Evolutionary conservation across 1,139 yeast species (phyloP).

Genomic region (Hemisphaericaspora xylofermentans): DNA sequence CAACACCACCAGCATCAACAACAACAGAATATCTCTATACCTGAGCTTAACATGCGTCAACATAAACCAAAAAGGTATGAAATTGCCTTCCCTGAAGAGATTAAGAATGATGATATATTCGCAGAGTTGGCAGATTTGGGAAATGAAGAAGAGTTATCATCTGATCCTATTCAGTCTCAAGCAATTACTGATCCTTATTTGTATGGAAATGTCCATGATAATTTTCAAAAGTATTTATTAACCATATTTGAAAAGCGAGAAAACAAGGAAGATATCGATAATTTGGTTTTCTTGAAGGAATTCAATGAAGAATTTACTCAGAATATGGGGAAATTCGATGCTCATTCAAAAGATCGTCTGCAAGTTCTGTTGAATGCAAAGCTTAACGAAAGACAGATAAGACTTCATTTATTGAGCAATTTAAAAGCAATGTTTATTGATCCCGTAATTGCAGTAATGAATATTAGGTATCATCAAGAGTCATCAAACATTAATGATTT

Average conservation of each 20-base stretch:
- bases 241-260: constrained; percentile 24
- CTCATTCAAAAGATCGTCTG: constrained; percentile 9
- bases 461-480: constrained; percentile 31
- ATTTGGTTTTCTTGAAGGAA: constrained; percentile 39
- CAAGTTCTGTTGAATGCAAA: constrained; percentile 6
- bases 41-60: constrained; percentile 1
- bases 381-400: constrained; percentile 34
- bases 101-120: constrained; percentile 13
- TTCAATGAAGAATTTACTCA: constrained; percentile 33
- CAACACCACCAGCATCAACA: no score
- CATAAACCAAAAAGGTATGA: constrained; percentile 4
- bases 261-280: constrained; percentile 24
- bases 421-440: constrained; percentile 39
- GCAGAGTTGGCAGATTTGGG: constrained; percentile 15
- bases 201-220: constrained; percentile 33
- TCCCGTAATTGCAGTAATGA: constrained; percentile 39
- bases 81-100: constrained; percentile 3
- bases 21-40: constrained; percentile 2
- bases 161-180: constrained; percentile 3
- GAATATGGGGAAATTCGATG: constrained; percentile 20
- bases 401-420: constrained; percentile 36
- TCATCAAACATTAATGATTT: constrained; percentile 32
- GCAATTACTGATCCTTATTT: constrained; percentile 13
- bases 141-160: constrained; percentile 8
- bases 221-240: constrained; percentile 36